Evolutionary conservation across 2,329 filamentous ascomycete genomes (phyloP).

Genomic region (Claviceps pazoutovae): DNA sequence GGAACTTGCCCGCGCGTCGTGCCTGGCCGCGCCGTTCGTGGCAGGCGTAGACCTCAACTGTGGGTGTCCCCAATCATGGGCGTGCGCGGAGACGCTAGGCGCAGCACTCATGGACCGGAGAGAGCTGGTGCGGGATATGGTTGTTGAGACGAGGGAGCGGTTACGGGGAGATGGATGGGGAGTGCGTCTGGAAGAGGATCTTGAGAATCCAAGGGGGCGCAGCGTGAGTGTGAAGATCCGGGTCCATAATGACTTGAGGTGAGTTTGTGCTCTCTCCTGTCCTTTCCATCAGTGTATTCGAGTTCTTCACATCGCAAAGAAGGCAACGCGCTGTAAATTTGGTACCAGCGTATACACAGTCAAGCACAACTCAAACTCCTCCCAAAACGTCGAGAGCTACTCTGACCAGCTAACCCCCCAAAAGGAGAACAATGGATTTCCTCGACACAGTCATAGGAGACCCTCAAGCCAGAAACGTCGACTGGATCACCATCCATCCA

Average conservation of each 20-base stretch:
- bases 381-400: no score
- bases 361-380: no score
- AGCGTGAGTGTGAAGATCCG: slow-evolving; percentile 60
- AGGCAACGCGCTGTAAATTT: no score
- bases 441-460: slow-evolving; percentile 47
- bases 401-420: no score
- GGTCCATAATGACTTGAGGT: slow-evolving; percentile 48
- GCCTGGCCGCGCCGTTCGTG: slow-evolving; percentile 46
- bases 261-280: no score
- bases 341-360: no score
- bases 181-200: slow-evolving; percentile 29
- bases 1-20: slow-evolving; percentile 49
- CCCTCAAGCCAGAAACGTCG: slow-evolving; percentile 36
- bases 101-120: slow-evolving; percentile 55
- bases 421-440: slow-evolving; percentile 42
- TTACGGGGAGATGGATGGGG: slow-evolving; percentile 40
- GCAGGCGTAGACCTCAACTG: slow-evolving; percentile 59
- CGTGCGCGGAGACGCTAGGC: slow-evolving; percentile 52
- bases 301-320: no score
- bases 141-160: slow-evolving; percentile 38
- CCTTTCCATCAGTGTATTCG: no score
- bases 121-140: slow-evolving; percentile 52
- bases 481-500: slow-evolving; percentile 59
- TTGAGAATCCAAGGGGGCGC: slow-evolving; percentile 30
- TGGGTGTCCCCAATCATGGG: slow-evolving; percentile 61